Evolutionary conservation across 106 monocot genomes (phyloP).

Genomic region (Xerophyta viscosa): DNA sequence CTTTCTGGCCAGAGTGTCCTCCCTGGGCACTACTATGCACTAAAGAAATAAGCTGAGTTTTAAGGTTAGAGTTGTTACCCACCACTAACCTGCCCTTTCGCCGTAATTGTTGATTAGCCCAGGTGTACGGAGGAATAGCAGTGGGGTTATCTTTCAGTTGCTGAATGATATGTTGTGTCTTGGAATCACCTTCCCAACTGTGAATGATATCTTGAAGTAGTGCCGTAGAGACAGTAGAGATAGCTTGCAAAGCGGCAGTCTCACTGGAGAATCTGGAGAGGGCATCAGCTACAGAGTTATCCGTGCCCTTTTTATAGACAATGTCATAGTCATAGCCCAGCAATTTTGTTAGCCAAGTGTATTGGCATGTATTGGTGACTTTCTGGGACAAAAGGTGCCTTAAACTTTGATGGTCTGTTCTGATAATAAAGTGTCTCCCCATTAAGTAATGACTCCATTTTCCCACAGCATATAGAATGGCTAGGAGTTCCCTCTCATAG

Average conservation of each 20-base stretch:
- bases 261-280: neutral
- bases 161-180: too few relatives aligned
- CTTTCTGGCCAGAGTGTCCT: too few relatives aligned
- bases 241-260: neutral
- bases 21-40: too few relatives aligned
- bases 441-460: conserved; percentile 2
- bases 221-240: too few relatives aligned
- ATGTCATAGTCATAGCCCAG: conserved; percentile 5
- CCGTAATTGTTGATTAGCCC: too few relatives aligned
- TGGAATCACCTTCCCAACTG: neutral
- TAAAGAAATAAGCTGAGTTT: too few relatives aligned
- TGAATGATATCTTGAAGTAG: too few relatives aligned
- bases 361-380: neutral
- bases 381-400: neutral
- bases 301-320: neutral
- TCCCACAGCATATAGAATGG: neutral
- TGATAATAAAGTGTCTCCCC: neutral
- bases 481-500: conserved; percentile 6
- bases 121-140: too few relatives aligned
- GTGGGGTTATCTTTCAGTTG: too few relatives aligned
- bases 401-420: conserved; percentile 11
- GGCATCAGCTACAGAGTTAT: conserved; percentile 4
- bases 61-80: too few relatives aligned
- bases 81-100: too few relatives aligned
- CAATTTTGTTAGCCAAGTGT: conserved; percentile 1